phyloP scores from a whole-genome alignment of 768 basidiomycete genomes.

The Rhodocollybia butyracea region DNA sequence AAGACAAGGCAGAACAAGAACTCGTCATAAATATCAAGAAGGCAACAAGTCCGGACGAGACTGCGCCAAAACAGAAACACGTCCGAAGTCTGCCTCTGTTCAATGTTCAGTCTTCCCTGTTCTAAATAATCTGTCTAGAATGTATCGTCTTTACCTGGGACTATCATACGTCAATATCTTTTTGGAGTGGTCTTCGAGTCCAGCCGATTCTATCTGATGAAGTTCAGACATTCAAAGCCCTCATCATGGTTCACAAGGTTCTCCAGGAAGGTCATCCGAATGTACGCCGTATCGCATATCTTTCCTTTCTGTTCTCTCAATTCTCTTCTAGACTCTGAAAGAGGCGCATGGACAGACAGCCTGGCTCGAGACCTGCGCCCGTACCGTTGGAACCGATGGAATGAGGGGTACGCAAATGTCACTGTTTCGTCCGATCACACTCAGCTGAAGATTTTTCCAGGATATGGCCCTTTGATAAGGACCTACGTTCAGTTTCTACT shows the following conservation, averaged over 20 bases:
- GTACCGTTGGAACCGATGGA: slow-evolving; percentile 85
- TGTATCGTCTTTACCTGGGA: slow-evolving; percentile 99
- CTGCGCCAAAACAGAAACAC: slow-evolving; percentile 98
- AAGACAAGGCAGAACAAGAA: slow-evolving; percentile 96
- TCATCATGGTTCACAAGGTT: slow-evolving; percentile 97
- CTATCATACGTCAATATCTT: slow-evolving; percentile 95
- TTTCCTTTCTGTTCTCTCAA: slow-evolving; percentile 2
- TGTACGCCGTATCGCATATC: slow-evolving; percentile 39
- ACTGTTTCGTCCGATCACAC: not conserved
- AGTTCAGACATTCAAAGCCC: slow-evolving; percentile 96
- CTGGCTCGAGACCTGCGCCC: slow-evolving; percentile 96
- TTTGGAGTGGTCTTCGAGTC: slow-evolving; percentile 96
- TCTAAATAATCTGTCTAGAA: slow-evolving; percentile 45
- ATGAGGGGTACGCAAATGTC: slow-evolving; percentile 56
- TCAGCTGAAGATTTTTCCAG: slow-evolving; percentile 33
- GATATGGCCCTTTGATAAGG: slow-evolving; percentile 89
- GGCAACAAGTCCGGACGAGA: slow-evolving; percentile 92
- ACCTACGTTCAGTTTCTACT: slow-evolving; percentile 96
- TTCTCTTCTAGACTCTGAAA: slow-evolving; percentile 72
- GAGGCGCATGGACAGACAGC: slow-evolving; percentile 96
- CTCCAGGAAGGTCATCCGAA: slow-evolving; percentile 96
- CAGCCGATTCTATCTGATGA: slow-evolving; percentile 97
- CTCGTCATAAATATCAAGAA: slow-evolving; percentile 97
- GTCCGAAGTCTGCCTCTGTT: slow-evolving; percentile 79
- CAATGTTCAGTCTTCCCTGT: not conserved